Percentiles rank a stretch among this genome's conserved stretches.
phyloP scores from a whole-genome alignment of 345 rosid species.

The Bruguiera sexangula region DNA sequence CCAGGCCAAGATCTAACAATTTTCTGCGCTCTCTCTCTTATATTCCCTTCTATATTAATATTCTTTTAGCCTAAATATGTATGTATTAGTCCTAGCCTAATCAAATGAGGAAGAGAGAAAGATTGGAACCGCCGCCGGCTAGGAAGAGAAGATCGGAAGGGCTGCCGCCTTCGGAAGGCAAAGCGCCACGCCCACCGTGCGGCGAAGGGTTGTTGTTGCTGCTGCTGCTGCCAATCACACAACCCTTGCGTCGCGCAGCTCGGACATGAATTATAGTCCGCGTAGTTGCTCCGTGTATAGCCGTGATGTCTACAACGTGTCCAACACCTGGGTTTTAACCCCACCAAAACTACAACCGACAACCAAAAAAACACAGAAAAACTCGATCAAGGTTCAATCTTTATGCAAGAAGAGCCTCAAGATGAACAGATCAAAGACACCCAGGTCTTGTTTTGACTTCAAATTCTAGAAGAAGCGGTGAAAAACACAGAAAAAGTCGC shows the following conservation, averaged over 20 bases:
- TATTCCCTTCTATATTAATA: too few relatives aligned
- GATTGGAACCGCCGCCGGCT: constrained; percentile 79
- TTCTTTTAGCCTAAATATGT: background rate
- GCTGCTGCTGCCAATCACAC: constrained; percentile 49
- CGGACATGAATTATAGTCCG: constrained; percentile 76
- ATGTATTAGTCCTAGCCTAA: constrained; percentile 12
- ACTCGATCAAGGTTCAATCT: background rate
- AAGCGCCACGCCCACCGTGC: constrained; percentile 99
- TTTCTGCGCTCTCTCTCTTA: too few relatives aligned
- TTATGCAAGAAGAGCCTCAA: background rate
- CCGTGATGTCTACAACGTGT: constrained; percentile 89
- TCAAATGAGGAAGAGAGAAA: constrained; percentile 6
- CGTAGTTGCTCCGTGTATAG: constrained; percentile 60
- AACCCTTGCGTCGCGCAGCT: constrained; percentile 75
- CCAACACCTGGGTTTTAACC: constrained; percentile 21
- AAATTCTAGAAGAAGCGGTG: too few relatives aligned
- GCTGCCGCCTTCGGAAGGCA: constrained; percentile 99
- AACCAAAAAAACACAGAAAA: background rate
- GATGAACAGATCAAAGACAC: too few relatives aligned
- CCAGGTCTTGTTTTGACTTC: too few relatives aligned
- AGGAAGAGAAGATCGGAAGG: constrained; percentile 99
- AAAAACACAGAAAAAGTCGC: background rate
- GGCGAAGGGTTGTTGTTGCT: constrained; percentile 58
- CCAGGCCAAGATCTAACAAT: too few relatives aligned
- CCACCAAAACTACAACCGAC: background rate